These are phyloP conservation scores for Penicillium sp. DNA, from an alignment of 2,329 filamentous ascomycete genomes.

Conservation along the genomic window DNA sequence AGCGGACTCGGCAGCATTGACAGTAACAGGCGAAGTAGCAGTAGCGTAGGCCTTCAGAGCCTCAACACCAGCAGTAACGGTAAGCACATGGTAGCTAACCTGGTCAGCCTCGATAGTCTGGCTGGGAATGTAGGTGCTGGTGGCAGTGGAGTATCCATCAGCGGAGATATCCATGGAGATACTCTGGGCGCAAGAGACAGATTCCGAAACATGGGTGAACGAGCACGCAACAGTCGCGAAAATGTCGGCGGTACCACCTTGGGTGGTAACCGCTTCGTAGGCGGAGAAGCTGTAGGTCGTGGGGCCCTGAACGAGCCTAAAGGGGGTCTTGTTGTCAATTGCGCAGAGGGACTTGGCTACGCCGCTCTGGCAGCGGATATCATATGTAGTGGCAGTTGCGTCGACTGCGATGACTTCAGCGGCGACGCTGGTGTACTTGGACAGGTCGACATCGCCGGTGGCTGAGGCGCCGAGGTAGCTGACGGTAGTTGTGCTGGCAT, in stretches of 20 bases:
- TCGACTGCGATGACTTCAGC: background rate
- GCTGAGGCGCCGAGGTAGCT: slow-evolving; percentile 1
- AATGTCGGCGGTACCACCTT: background rate
- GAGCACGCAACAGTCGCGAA: background rate
- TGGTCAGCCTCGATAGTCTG: background rate
- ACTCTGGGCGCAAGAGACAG: slow-evolving; percentile 3
- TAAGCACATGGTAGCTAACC: slow-evolving; percentile 1
- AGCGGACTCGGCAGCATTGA: background rate
- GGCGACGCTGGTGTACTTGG: slow-evolving; percentile 1
- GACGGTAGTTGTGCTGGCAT: slow-evolving; percentile 4
- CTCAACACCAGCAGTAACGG: slow-evolving; percentile 3
- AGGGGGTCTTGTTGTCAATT: slow-evolving; percentile 1
- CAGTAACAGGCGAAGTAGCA: background rate
- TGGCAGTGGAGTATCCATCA: background rate
- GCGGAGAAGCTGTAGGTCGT: slow-evolving; percentile 4
- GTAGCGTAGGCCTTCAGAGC: slow-evolving; percentile 3
- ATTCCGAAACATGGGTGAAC: slow-evolving; percentile 11
- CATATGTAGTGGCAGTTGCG: background rate
- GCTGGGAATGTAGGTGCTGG: background rate
- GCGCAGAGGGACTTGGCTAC: background rate
- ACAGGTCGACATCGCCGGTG: background rate
- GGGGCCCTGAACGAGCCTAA: slow-evolving; percentile 10
- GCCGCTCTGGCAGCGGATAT: background rate
- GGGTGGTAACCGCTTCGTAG: background rate
- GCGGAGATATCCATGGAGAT: background rate